phyloP scores from a whole-genome alignment of 1,139 yeast species.

The Schwanniomyces etchellsii region DNA sequence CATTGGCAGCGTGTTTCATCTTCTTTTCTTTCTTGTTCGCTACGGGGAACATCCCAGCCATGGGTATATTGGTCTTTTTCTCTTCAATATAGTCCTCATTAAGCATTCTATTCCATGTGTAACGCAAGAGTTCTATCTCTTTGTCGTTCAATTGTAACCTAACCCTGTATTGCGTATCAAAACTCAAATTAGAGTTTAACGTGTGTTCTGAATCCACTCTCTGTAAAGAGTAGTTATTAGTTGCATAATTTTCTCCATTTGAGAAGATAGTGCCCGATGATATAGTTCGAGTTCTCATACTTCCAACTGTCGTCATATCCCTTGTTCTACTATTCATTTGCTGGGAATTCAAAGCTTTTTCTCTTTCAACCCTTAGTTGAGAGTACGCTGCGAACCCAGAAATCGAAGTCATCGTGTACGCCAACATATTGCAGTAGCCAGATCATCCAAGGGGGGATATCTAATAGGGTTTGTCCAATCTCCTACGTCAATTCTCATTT shows the following conservation, averaged over 20 bases:
- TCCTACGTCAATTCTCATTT: no score
- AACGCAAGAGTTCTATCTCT: conserved; percentile 31
- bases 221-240: neutral
- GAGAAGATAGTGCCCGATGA: neutral
- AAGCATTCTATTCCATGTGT: conserved; percentile 42
- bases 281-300: neutral
- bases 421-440: no score
- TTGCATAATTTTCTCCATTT: neutral
- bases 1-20: conserved; percentile 9
- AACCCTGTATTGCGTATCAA: neutral
- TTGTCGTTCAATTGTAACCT: neutral
- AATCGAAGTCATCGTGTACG: no score
- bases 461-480: no score
- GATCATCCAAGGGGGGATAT: no score
- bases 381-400: no score
- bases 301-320: no score
- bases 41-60: conserved; percentile 23
- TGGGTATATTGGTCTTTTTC: conserved; percentile 12
- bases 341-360: no score
- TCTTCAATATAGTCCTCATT: conserved; percentile 28
- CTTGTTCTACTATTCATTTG: no score
- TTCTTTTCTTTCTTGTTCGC: conserved; percentile 2
- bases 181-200: neutral
- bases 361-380: no score
- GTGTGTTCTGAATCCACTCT: neutral